Percentiles rank a stretch among this genome's conserved stretches.
Conservation (phyloP, 108 stramenopile genomes). For the Nitzschia inconspicua region DNA sequence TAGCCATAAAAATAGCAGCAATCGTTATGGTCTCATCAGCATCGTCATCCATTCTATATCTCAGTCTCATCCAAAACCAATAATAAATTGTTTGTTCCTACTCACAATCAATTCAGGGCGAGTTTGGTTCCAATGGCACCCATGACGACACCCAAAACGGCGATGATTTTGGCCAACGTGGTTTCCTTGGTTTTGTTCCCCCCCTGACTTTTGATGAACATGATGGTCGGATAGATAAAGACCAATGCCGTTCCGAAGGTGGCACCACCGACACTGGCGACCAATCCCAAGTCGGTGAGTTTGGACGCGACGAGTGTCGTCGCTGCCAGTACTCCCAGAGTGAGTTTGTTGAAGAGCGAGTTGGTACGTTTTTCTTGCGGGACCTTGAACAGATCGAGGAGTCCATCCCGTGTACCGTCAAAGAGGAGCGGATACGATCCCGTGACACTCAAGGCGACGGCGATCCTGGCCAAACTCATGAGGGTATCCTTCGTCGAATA, state of each 20-base stretch:
- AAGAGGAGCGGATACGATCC: slow-evolving; percentile 69
- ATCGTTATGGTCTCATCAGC: too few relatives aligned
- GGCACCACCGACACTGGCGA: slow-evolving; percentile 90
- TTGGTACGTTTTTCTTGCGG: slow-evolving; percentile 54
- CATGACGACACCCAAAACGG: slow-evolving; percentile 70
- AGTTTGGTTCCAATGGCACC: slow-evolving; percentile 70
- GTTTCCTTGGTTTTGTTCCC: slow-evolving; percentile 52
- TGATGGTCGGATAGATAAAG: slow-evolving; percentile 86
- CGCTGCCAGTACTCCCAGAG: slow-evolving; percentile 51
- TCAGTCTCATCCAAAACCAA: too few relatives aligned
- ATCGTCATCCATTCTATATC: too few relatives aligned
- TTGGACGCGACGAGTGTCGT: slow-evolving; percentile 68
- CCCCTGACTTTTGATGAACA: slow-evolving; percentile 50
- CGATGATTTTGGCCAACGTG: slow-evolving; percentile 59
- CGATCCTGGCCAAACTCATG: slow-evolving; percentile 83
- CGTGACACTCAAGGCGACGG: slow-evolving; percentile 87
- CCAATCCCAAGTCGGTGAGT: slow-evolving; percentile 77
- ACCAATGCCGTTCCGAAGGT: slow-evolving; percentile 91
- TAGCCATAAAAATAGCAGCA: too few relatives aligned
- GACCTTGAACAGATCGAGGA: slow-evolving; percentile 71
- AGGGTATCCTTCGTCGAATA: slow-evolving; percentile 88
- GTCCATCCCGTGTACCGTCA: slow-evolving; percentile 79
- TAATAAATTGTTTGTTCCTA: too few relatives aligned
- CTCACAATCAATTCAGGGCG: slow-evolving; percentile 36
- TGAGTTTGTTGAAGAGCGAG: slow-evolving; percentile 63